Evolutionary conservation across 148 eudicot species (phyloP).

Genomic region (Mesembryanthemum crystallinum): DNA sequence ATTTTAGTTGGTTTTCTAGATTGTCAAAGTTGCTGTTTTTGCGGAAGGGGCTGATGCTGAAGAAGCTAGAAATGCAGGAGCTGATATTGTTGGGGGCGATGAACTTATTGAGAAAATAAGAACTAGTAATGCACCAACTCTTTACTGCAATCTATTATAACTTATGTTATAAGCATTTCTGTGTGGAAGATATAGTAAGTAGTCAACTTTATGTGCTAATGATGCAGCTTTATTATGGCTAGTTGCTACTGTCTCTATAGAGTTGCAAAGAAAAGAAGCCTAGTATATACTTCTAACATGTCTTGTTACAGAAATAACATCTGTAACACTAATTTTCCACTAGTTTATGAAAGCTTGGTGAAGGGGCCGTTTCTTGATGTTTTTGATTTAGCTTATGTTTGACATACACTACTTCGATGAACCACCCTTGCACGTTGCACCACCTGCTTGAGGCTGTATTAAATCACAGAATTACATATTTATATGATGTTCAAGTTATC

Average conservation of each 20-base stretch:
- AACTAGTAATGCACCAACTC: slow-evolving; percentile 41
- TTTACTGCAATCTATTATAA: slow-evolving; percentile 10
- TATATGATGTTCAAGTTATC: background rate
- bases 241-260: background rate
- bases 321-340: background rate
- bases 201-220: background rate
- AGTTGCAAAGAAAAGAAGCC: background rate
- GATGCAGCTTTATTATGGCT: background rate
- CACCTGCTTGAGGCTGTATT: too few relatives aligned
- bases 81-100: slow-evolving; percentile 84
- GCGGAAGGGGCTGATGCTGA: slow-evolving; percentile 97
- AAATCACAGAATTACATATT: too few relatives aligned
- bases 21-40: slow-evolving; percentile 84
- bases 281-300: background rate
- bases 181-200: background rate
- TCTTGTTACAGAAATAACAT: background rate
- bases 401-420: too few relatives aligned
- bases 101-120: slow-evolving; percentile 72
- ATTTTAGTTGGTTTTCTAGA: slow-evolving; percentile 28
- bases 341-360: background rate
- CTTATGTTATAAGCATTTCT: background rate
- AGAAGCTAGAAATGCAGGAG: slow-evolving; percentile 95
- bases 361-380: background rate
- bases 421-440: too few relatives aligned
- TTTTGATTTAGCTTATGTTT: too few relatives aligned